Evolutionary conservation across 129 eudicot genomes (phyloP).

Genomic region (Oenanthe sinensis): DNA sequence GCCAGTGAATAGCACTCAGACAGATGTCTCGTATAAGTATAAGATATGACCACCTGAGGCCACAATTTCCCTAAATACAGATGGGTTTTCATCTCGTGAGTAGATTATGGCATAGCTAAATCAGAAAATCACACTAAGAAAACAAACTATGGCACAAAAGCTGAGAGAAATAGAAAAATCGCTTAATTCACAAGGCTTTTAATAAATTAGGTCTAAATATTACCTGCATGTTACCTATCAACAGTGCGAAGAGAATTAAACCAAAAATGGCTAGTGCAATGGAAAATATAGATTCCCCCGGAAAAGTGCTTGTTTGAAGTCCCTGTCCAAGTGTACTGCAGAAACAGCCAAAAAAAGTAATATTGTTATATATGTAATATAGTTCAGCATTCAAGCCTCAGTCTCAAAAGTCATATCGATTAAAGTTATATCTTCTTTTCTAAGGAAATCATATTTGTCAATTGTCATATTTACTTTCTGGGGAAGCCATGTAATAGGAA

Average conservation of each 20-base stretch:
- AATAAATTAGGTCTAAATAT: not conserved
- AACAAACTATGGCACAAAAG: not conserved
- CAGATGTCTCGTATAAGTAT: not conserved
- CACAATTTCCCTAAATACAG: not conserved
- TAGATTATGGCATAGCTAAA: not conserved
- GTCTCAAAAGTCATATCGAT: not conserved
- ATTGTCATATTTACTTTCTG: not conserved
- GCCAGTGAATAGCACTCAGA: not conserved
- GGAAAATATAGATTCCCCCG: conserved; percentile 78
- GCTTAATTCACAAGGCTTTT: not conserved
- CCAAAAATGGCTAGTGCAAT: conserved; percentile 82
- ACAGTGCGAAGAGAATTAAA: conserved; percentile 77
- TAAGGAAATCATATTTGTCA: conserved; percentile 1
- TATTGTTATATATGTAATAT: not conserved
- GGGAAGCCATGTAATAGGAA: not conserved
- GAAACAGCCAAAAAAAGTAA: conserved; percentile 5
- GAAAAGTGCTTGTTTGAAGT: conserved; percentile 87
- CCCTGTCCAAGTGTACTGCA: conserved; percentile 92
- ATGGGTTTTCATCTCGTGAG: not conserved
- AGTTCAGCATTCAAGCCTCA: not conserved
- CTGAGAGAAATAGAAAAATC: not conserved
- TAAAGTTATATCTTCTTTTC: not conserved
- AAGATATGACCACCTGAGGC: not conserved
- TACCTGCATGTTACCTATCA: conserved; percentile 99
- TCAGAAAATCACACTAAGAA: not conserved